Evolutionary conservation across 2,329 filamentous ascomycete species (phyloP).

Genomic region (Aspergillus transmontanensis): DNA sequence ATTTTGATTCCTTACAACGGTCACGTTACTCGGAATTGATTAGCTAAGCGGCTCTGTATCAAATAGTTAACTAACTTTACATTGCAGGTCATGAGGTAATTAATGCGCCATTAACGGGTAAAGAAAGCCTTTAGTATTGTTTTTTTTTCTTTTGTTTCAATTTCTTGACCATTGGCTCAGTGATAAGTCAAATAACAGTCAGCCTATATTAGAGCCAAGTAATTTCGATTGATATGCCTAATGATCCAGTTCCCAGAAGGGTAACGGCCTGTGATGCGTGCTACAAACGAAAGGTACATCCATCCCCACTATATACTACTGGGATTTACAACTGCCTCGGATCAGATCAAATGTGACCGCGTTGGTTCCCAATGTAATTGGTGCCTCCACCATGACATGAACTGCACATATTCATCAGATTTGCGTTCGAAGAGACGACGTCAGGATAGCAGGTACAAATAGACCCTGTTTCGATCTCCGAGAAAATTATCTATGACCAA

Average conservation of each 20-base stretch:
- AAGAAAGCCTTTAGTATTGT: background rate
- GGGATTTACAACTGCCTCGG: background rate
- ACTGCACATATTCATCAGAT: background rate
- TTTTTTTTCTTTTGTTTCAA: background rate
- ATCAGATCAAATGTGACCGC: background rate
- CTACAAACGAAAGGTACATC: background rate
- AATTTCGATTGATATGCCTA: background rate
- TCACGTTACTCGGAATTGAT: background rate
- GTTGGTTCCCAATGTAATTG: background rate
- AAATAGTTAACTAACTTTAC: background rate
- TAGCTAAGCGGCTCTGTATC: background rate
- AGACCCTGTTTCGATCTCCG: background rate
- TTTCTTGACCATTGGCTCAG: background rate
- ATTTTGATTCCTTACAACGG: too few species aligned
- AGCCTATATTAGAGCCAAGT: background rate
- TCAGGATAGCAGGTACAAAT: background rate
- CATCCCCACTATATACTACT: background rate
- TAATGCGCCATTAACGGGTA: too few species aligned
- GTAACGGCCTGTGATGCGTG: background rate
- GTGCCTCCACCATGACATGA: background rate
- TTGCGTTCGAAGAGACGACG: background rate
- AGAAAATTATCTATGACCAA: background rate
- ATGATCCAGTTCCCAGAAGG: background rate
- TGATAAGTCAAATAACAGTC: background rate
- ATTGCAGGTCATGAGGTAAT: too few species aligned